Percentiles rank a stretch among this genome's conserved stretches.
Conservation (phyloP, 768 basidiomycete genomes). For the Serendipita vermifera region DNA sequence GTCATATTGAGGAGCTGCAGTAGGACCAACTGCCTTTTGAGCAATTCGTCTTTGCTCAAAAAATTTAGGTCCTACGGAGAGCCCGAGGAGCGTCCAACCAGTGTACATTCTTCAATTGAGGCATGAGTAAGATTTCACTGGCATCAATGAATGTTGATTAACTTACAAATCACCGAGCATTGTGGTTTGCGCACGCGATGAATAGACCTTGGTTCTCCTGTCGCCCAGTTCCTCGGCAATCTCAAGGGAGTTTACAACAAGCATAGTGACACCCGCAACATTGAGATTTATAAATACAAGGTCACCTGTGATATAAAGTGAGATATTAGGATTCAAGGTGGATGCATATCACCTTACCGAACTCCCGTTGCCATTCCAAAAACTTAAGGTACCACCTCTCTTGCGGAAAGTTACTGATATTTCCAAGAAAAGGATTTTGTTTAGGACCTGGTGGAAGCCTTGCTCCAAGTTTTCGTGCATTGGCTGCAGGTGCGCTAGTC, state of each 20-base stretch:
- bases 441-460: too few relatives aligned
- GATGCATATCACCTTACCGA: too few relatives aligned
- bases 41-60: neutral
- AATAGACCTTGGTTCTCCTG: conserved; percentile 22
- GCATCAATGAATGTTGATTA: neutral
- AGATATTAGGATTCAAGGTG: too few relatives aligned
- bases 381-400: too few relatives aligned
- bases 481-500: too few relatives aligned
- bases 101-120: neutral
- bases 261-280: conserved; percentile 14
- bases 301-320: too few relatives aligned
- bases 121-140: neutral
- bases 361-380: too few relatives aligned
- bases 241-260: conserved; percentile 23
- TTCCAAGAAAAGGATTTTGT: too few relatives aligned
- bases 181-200: conserved; percentile 18
- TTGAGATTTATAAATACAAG: conserved; percentile 10
- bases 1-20: neutral
- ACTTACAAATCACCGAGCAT: conserved; percentile 9
- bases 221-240: conserved; percentile 29
- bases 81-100: neutral
- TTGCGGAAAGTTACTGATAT: too few relatives aligned
- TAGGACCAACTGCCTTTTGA: neutral
- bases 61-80: neutral
- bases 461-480: too few relatives aligned